phyloP scores from a whole-genome alignment of 306 rosid genomes.

The Sechiopsis laciniata region DNA sequence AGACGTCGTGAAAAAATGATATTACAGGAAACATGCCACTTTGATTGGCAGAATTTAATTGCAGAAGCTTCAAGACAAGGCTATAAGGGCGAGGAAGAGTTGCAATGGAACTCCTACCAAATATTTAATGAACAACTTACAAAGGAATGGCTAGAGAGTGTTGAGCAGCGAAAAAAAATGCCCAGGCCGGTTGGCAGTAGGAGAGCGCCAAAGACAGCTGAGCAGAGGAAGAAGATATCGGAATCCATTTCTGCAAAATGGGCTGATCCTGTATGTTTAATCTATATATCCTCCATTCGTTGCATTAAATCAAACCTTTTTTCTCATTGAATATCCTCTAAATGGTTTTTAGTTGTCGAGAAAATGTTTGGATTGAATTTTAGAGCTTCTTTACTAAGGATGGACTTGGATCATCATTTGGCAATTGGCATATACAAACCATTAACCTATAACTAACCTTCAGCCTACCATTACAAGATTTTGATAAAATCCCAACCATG shows the following conservation, averaged over 20 bases:
- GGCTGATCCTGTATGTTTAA: constrained; percentile 73
- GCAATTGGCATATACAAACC: not conserved
- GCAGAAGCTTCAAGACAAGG: constrained; percentile 80
- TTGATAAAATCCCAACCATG: no score
- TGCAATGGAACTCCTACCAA: constrained; percentile 79
- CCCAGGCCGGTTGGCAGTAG: constrained; percentile 44
- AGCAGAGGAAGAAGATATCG: constrained; percentile 84
- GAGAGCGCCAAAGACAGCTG: constrained; percentile 80
- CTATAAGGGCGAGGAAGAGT: constrained; percentile 54
- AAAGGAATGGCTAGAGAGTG: constrained; percentile 55
- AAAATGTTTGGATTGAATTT: not conserved
- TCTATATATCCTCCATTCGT: no score
- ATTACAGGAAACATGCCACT: constrained; percentile 62
- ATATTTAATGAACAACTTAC: constrained; percentile 44
- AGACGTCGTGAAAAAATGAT: constrained; percentile 44
- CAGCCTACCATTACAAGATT: not conserved
- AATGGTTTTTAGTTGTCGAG: not conserved
- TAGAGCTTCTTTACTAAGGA: not conserved
- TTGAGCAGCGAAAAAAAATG: constrained; percentile 48
- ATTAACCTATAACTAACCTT: not conserved
- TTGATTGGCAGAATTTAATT: constrained; percentile 77
- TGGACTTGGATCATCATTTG: not conserved
- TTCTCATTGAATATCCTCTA: no score
- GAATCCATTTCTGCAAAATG: constrained; percentile 87
- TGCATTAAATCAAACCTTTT: not conserved